These are phyloP conservation scores for Ettlia oleoabundans DNA, from an alignment of 139 green algal genomes.

Conservation along the genomic window DNA sequence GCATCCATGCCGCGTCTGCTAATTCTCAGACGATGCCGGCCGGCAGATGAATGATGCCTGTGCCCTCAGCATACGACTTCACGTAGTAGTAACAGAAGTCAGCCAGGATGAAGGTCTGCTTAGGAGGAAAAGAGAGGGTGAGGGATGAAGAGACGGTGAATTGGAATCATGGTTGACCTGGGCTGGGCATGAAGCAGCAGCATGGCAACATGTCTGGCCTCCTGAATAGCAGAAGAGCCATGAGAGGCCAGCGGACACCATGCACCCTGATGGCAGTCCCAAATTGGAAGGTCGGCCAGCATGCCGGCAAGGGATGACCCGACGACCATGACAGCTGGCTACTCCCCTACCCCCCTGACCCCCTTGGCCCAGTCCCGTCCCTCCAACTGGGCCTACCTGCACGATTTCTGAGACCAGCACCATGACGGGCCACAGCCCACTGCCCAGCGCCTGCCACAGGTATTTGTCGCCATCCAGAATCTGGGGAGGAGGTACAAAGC, in stretches of 20 bases:
- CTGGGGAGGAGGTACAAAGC: conserved; percentile 52
- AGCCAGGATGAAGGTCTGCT: conserved; percentile 95
- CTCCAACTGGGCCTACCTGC: no score
- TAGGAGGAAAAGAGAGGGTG: no score
- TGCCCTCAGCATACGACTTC: conserved; percentile 90
- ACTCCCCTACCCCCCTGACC: no score
- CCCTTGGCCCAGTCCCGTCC: no score
- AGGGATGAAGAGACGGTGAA: neutral
- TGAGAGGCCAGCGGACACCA: neutral
- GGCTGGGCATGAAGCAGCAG: neutral
- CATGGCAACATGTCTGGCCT: neutral
- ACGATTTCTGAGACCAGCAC: conserved; percentile 97
- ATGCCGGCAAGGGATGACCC: no score
- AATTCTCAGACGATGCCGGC: conserved; percentile 39
- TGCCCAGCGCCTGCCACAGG: conserved; percentile 86
- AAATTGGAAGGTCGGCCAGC: no score
- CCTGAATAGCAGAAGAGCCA: neutral
- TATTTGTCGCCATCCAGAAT: conserved; percentile 92
- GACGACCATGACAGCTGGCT: no score
- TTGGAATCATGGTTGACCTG: no score
- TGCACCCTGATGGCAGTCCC: neutral
- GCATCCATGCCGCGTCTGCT: no score
- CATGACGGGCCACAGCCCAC: conserved; percentile 95
- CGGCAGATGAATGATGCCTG: conserved; percentile 89
- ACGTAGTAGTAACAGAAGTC: conserved; percentile 99